These are phyloP conservation scores for Yamadazyma philogaea DNA, from an alignment of 805 yeast genomes.

Conservation along the genomic window DNA sequence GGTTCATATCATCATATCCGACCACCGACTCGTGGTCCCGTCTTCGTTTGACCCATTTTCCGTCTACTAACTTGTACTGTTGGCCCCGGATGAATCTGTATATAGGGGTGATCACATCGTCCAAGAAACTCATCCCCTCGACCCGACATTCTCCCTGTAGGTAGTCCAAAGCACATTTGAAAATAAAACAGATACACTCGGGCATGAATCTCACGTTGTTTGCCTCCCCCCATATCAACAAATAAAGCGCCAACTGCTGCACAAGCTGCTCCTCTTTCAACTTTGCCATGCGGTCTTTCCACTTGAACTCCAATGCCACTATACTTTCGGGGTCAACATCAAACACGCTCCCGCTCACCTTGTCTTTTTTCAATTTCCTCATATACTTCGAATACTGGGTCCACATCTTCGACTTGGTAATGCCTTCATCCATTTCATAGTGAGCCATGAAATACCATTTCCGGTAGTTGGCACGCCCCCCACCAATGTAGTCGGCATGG, in stretches of 20 bases:
- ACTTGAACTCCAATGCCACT: constrained; percentile 38
- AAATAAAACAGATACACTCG: constrained; percentile 35
- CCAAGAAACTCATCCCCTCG: constrained; percentile 26
- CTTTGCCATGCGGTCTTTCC: constrained; percentile 64
- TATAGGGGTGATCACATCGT: constrained; percentile 44
- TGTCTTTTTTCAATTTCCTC: constrained; percentile 33
- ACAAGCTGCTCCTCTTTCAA: constrained; percentile 56
- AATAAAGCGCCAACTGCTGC: constrained; percentile 60
- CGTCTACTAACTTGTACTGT: constrained; percentile 55
- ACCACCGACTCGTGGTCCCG: constrained; percentile 63
- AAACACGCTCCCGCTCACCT: constrained; percentile 23
- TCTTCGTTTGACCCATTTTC: constrained; percentile 55
- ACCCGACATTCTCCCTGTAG: constrained; percentile 10
- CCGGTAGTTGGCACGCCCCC: constrained; percentile 78
- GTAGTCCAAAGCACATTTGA: constrained; percentile 25
- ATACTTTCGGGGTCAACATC: constrained; percentile 15
- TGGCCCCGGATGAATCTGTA: constrained; percentile 65
- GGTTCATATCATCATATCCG: constrained; percentile 57
- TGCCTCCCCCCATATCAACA: constrained; percentile 75
- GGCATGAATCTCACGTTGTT: constrained; percentile 58
- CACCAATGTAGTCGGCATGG: constrained; percentile 92
- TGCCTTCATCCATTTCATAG: constrained; percentile 66
- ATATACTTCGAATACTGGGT: constrained; percentile 16
- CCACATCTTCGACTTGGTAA: constrained; percentile 16
- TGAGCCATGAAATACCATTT: constrained; percentile 93